Evolutionary conservation across 805 yeast species (phyloP), one percentile per base, ranked within the genome.

Genomic region (Nakazawaea wickerhamii): DNA sequence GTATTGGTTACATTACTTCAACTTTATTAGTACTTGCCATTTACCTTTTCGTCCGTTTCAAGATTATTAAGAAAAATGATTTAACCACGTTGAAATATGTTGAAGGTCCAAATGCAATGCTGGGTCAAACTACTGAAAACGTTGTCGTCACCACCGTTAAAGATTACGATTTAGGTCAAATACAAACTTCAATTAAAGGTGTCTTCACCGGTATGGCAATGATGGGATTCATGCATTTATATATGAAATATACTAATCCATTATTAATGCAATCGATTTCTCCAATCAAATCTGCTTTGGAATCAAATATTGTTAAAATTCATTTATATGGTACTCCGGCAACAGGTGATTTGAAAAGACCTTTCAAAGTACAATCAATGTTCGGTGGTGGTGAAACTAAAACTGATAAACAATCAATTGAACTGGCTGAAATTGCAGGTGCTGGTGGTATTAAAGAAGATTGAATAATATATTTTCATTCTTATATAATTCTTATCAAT

Each of bases 211-310:
- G 95, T 50, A 61, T 90, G 54, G 96, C 95, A 56, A 88, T 93
- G 95, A 90, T 93, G 90, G 95, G 84, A 20, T 85, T 91, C 81
- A 90, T 91, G 98, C 99, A 93, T 67, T 59, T 93, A 49, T 91
- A 91, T 79, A 79, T 93, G 95, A 84, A 88, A 68, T 93, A 88
- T 75, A 89, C 97, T 64, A 89, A 93, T 69, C 99, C 99, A 47
- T 77, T 93, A 61, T 80, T 93, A 53, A 84, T 91, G 89, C 98
- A 93, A 72, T 81, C 90, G 50, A 77, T 93, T 54, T 77, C 95
- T 41, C 91, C 96, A 40, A 70, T 93, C 56, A 93, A 93, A 77
- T 70, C 85, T 54, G 95, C 95, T 36, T 67, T 88, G 44, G 98
- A 93, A 70, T 70, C 86, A 58, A 89, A 89, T 69, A 79, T 88